phyloP scores from a whole-genome alignment of 2,329 filamentous ascomycete genomes.

The Calonectria pteridis region DNA sequence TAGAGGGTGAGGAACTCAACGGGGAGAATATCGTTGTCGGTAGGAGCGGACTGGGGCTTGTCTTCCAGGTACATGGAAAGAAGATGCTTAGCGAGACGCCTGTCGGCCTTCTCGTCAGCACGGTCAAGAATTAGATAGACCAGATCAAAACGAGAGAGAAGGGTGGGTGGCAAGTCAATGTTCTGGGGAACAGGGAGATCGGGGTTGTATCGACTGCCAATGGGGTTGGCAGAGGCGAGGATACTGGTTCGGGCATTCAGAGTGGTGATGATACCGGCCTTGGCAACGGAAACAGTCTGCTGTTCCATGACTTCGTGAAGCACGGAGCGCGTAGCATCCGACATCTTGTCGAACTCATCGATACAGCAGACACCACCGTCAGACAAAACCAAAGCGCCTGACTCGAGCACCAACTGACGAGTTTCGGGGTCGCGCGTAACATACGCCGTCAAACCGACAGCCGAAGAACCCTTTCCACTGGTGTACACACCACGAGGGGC shows the following conservation, averaged over 20 bases:
- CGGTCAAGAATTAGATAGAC: slow-evolving; percentile 97
- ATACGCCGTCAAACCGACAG: slow-evolving; percentile 84
- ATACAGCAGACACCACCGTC: slow-evolving; percentile 89
- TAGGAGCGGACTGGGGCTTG: slow-evolving; percentile 84
- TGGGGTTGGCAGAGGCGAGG: slow-evolving; percentile 96
- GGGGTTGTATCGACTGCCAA: slow-evolving; percentile 97
- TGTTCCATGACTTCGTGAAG: slow-evolving; percentile 93
- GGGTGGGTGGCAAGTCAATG: slow-evolving; percentile 94
- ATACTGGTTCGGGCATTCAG: slow-evolving; percentile 96
- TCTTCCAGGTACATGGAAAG: slow-evolving; percentile 98
- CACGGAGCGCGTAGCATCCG: slow-evolving; percentile 81
- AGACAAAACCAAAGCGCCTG: slow-evolving; percentile 81
- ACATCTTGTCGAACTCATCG: slow-evolving; percentile 91
- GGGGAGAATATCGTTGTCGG: slow-evolving; percentile 83
- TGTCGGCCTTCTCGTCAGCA: slow-evolving; percentile 90
- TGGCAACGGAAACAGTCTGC: slow-evolving; percentile 86
- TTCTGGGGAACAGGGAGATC: slow-evolving; percentile 97
- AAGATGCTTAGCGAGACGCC: slow-evolving; percentile 89
- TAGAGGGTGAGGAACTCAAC: slow-evolving; percentile 97
- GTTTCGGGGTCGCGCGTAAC: slow-evolving; percentile 86
- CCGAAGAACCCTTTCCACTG: slow-evolving; percentile 84
- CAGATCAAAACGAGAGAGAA: slow-evolving; percentile 95
- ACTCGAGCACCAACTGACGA: slow-evolving; percentile 83
- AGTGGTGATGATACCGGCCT: slow-evolving; percentile 96
- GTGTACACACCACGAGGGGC: slow-evolving; percentile 89